phyloP scores from a whole-genome alignment of 225 moss, liverwort and hornwort species.

The Asterella californica region DNA sequence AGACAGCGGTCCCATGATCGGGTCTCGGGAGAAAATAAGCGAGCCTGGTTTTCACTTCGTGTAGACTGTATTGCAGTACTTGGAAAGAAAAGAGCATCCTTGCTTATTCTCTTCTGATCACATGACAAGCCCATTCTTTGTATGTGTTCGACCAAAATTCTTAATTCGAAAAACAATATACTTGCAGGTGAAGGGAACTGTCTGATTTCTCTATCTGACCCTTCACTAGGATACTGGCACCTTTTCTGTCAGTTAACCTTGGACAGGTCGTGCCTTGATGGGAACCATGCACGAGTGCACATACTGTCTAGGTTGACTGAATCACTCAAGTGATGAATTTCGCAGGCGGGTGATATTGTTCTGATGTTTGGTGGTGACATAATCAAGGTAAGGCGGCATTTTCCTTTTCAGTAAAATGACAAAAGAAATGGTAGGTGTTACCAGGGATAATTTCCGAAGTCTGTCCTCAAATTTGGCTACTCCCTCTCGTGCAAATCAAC shows the following conservation, averaged over 20 bases:
- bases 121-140: background rate
- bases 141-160: background rate
- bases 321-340: background rate
- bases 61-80: background rate
- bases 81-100: background rate
- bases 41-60: background rate
- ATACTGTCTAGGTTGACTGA: background rate
- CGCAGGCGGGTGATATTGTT: constrained; percentile 49
- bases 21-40: background rate
- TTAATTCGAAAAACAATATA: background rate
- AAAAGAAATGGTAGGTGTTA: background rate
- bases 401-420: too few species aligned
- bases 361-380: constrained; percentile 52
- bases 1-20: background rate
- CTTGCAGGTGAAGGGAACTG: too few species aligned
- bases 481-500: background rate
- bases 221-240: too few species aligned
- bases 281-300: background rate
- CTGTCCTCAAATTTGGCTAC: background rate
- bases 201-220: too few species aligned
- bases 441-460: background rate
- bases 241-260: background rate
- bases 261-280: background rate
- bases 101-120: background rate
- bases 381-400: constrained; percentile 39